Evolutionary conservation across 2,329 filamentous ascomycete genomes (phyloP).

Genomic region (Fusarium transvaalense): DNA sequence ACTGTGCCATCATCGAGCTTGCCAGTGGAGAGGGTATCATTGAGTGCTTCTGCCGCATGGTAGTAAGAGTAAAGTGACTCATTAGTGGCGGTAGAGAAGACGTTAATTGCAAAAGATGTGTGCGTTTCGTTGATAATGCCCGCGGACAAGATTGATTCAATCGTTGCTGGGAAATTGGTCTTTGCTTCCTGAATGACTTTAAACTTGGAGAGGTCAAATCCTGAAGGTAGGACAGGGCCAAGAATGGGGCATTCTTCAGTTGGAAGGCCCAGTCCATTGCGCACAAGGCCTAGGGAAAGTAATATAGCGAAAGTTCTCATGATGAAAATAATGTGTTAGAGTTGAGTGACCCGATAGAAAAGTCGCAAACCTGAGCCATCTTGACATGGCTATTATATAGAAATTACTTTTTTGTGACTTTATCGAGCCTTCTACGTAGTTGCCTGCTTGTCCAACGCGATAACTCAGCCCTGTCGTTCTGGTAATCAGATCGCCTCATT

Average conservation of each 20-base stretch:
- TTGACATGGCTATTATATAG: neutral
- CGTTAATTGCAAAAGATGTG: slow-evolving; percentile 42
- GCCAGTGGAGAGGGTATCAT: slow-evolving; percentile 31
- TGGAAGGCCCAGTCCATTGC: neutral
- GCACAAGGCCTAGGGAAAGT: neutral
- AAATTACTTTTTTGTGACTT: neutral
- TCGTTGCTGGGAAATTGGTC: slow-evolving; percentile 17
- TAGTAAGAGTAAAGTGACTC: slow-evolving; percentile 43
- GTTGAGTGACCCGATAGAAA: neutral
- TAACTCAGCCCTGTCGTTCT: neutral
- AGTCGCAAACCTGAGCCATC: too few species aligned
- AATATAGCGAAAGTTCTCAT: neutral
- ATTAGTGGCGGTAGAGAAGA: slow-evolving; percentile 46
- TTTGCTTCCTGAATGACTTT: slow-evolving; percentile 16
- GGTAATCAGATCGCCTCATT: neutral
- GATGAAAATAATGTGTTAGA: neutral
- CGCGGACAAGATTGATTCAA: slow-evolving; percentile 23
- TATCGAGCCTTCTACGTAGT: neutral
- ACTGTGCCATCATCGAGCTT: slow-evolving; percentile 35
- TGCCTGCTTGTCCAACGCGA: neutral
- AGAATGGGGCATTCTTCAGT: slow-evolving; percentile 9
- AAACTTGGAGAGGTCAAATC: slow-evolving; percentile 37
- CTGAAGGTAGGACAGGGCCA: slow-evolving; percentile 38
- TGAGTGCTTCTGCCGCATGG: slow-evolving; percentile 32
- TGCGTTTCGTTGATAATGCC: slow-evolving; percentile 32